Evolutionary conservation across 176 grass and related monocot genomes (phyloP), one percentile per base, ranked within the genome.

Genomic region (Secale cereale): DNA sequence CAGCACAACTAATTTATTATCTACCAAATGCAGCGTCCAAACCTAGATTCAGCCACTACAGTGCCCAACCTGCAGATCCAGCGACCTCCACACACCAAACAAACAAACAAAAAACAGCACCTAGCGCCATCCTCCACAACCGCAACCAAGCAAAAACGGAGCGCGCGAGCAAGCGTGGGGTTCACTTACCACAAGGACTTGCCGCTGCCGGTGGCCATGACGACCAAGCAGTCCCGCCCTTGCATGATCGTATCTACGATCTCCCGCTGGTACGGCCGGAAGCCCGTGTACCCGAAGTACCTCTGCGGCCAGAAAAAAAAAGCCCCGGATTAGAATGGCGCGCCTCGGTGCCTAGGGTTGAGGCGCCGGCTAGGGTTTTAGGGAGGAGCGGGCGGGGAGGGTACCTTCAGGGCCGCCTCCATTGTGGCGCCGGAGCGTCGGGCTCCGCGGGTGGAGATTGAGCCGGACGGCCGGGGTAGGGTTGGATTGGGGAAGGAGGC

Each of bases 141-240:
- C 9, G 8, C 20, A 8, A 25, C 26, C 40, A 31, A 62, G 11
- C 20, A 23, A 13, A 13, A 63, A 72, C 13, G 4, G 35, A 2
- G 1, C 68, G 3, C 36, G 28, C 17, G 39, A 17, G 74, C 37
- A 12, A 35, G 72, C 36, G 31, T 46, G n/a, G 33, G 8, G 43
- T 19, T 32, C 12, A 16, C 12, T 85, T 83, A 91, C 91, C 93
- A 98, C 20, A 98, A 81, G 43, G 93, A 95, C 73, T 98, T 98
- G 70, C 95, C 95, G 74, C 95, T 98, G 73, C 95, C 93, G n/a
- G 95, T 98, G 79, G 93, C 91, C 95, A 98, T 98, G 78, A 98
- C 95, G 36, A 86, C 92, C 72, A 95, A 72, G 86, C 92, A 93
- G 78, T 98, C 95, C 85, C 77, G 92, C 37, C 91, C 89, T 45